Evolutionary conservation across 306 rosid genomes (phyloP).

Genomic region (Inga oerstediana): DNA sequence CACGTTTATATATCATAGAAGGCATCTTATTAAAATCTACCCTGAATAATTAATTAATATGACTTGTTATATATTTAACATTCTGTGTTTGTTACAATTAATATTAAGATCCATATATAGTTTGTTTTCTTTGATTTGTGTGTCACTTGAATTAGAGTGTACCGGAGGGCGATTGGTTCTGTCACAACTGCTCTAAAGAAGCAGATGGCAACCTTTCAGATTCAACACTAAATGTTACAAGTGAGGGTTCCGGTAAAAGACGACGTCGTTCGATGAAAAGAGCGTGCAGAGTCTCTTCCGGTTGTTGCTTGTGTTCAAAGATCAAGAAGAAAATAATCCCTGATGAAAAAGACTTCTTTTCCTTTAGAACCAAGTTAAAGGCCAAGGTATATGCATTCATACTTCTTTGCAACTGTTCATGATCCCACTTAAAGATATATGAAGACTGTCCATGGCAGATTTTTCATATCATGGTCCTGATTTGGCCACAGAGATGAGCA

Average conservation of each 20-base stretch:
- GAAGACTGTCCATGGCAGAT: background rate
- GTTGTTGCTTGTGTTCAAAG: background rate
- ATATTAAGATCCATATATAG: background rate
- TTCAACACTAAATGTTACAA: background rate
- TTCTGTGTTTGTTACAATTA: background rate
- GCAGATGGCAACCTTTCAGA: background rate
- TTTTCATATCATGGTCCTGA: no score
- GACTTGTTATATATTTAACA: background rate
- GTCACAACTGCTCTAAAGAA: constrained; percentile 6
- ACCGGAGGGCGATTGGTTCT: constrained; percentile 1
- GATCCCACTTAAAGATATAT: no score
- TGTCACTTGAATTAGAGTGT: background rate
- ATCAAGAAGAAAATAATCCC: background rate
- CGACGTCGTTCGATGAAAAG: background rate
- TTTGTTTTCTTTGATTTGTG: background rate
- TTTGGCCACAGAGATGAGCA: no score
- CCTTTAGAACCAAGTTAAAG: background rate
- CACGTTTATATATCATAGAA: background rate
- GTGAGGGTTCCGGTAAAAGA: no score
- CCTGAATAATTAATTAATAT: no score
- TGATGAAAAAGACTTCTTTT: background rate
- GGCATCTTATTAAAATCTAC: background rate
- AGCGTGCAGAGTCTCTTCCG: background rate
- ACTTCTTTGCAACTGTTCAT: background rate
- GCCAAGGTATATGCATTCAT: background rate